Evolutionary conservation across 1,284 basidiomycete species (phyloP), one percentile per base, ranked within the genome.

Genomic region (Grifola frondosa): DNA sequence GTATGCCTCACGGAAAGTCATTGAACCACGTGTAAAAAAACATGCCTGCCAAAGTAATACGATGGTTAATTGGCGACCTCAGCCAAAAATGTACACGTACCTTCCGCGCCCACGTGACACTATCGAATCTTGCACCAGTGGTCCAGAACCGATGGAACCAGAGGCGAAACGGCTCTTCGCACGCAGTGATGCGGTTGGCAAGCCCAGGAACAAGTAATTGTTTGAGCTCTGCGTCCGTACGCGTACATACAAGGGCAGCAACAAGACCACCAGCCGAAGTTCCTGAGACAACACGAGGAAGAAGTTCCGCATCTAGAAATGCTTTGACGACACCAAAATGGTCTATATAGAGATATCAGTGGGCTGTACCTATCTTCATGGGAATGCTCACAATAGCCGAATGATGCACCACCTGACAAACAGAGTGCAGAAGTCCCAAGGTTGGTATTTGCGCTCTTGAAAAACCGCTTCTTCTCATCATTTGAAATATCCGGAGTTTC

Each of bases 1-100:
- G 60, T 96, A 98, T 1, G 96, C 96, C 62, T 99, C 97, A 42
- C 83, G 81, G 71, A 99, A 99, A 0, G 96, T 99, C 77, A 92
- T 81, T 1, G 89, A 94, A 4, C 97, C 97, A 50, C 84, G 78
- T 5, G 94, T 98, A 66, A 97, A 98, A 70, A 92, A 99, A 33
- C 82, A 73, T 3, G 77, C 65, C 76, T 79, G 58, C 66, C 74
- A 70, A 35, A 48, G 30, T 40, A 29, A 19, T 16, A 31, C 22
- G 35, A 23, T 22, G 13, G n/a, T n/a, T n/a, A n/a, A 21, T 9
- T 20, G 17, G 37, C 17, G 17, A 30, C 17, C 12, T 24, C 7
- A 10, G 30, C 28, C 23, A 28, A n/a, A 17, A 20, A 16, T 12
- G 12, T 12, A 25, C 21, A 45, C 55, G 35, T 37, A 90, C 91